phyloP scores from a whole-genome alignment of 345 rosid species.

The Euphorbia lathyris region DNA sequence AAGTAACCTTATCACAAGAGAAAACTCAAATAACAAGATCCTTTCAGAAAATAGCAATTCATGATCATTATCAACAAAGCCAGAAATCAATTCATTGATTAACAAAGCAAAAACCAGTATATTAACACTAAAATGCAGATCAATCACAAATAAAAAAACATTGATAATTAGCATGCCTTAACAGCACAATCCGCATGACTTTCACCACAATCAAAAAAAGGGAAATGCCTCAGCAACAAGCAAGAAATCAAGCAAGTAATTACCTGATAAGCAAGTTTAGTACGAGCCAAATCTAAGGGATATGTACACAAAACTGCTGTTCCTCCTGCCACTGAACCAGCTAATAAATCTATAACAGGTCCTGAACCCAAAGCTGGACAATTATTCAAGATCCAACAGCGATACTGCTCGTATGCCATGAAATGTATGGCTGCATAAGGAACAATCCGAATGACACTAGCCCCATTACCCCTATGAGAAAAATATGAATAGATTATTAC shows the following conservation, averaged over 20 bases:
- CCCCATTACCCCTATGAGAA: constrained; percentile 83
- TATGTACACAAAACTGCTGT: constrained; percentile 95
- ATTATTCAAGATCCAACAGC: constrained; percentile 77
- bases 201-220: neutral
- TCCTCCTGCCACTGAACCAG: constrained; percentile 96
- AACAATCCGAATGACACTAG: constrained; percentile 86
- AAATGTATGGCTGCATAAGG: constrained; percentile 97
- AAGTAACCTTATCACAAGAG: neutral
- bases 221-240: constrained; percentile 12
- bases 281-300: constrained; percentile 92
- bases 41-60: neutral
- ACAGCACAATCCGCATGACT: neutral
- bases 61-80: neutral
- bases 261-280: constrained; percentile 98
- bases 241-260: constrained; percentile 10
- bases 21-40: neutral
- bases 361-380: constrained; percentile 73
- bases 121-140: neutral
- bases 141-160: neutral
- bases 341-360: constrained; percentile 83
- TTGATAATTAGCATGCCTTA: neutral
- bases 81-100: neutral
- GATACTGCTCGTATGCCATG: constrained; percentile 93
- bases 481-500: constrained; percentile 15
- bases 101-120: neutral